Evolutionary conservation across 2,329 filamentous ascomycete species (phyloP), one percentile per base, ranked within the genome.

Genomic region (Verticillium albo-atrum): DNA sequence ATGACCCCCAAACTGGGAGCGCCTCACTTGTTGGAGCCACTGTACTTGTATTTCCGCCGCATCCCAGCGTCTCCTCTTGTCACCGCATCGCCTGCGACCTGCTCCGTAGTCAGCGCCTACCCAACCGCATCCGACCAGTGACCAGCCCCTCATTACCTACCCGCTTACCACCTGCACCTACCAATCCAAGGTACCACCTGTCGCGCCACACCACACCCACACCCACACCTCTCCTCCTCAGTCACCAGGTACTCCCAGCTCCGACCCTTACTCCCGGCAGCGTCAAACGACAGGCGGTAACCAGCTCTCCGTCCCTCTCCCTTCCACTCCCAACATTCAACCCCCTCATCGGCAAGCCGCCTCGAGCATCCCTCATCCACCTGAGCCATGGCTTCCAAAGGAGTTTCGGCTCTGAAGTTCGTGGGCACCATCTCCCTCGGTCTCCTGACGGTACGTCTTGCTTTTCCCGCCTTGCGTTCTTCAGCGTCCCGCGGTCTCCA

Each of bases 401-500:
- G 87, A 70, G 81, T 97, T 70, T 88, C 91, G 59, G 78, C 89
- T 74, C 86, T 90, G 78, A 97, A 98, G 79, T 97, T 97, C 74
- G 89, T 97, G 66, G 94, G 94, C 70, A 96, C 92, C 56, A 85
- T 96, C 66, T 94, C 90, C 68, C 83, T 97, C 60, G 94, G 94
- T 64, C 83, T 97, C 60, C 78, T 96, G 74, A 97, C 92, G 61
- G 92, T 96, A 84, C 69, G 89, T 80, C 62, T 54, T 51, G 28
- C 54, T 37, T 50, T 37, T 26, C 35, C 54, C 55, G 27, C 32
- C 37, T 7, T 50, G 15, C 52, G 7, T 20, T 55, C 27, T 25
- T 34, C 55, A 50, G 30, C 35, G 47, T 30, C 61, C 35, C 30
- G 42, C 59, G 47, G 47, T 54, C 28, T 56, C 60, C n/a, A 32